Conservation (phyloP, 1,284 basidiomycete species). For the Sporisorium scitamineum region DNA sequence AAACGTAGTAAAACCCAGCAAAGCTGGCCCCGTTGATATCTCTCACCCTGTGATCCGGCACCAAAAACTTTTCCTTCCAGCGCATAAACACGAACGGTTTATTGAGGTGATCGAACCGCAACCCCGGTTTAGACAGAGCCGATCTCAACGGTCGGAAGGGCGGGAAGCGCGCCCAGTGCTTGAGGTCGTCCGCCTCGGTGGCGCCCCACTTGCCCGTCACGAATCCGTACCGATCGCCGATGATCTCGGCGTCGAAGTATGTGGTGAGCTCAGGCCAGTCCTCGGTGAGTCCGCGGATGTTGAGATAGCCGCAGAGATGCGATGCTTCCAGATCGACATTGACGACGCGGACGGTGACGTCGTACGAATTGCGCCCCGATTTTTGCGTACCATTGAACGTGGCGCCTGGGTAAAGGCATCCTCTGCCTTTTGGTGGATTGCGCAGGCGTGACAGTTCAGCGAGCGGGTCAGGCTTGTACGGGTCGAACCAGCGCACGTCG, state of each 20-base stretch:
- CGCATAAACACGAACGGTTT: slow-evolving; percentile 80
- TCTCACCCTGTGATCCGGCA: slow-evolving; percentile 90
- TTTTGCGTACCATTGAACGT: slow-evolving; percentile 64
- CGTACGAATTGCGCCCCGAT: slow-evolving; percentile 62
- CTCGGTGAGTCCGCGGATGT: slow-evolving; percentile 66
- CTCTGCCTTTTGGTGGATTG: slow-evolving; percentile 36
- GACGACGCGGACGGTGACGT: slow-evolving; percentile 64
- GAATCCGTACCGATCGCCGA: slow-evolving; percentile 60
- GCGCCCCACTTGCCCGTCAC: slow-evolving; percentile 66
- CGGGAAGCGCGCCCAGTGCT: slow-evolving; percentile 65
- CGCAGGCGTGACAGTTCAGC: slow-evolving; percentile 47
- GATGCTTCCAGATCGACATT: slow-evolving; percentile 64
- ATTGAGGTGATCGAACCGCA: slow-evolving; percentile 57
- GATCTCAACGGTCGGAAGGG: slow-evolving; percentile 54
- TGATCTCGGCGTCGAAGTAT: slow-evolving; percentile 68
- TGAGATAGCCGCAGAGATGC: slow-evolving; percentile 65
- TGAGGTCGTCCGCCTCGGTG: slow-evolving; percentile 61
- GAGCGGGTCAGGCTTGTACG: slow-evolving; percentile 53
- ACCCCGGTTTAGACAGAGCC: slow-evolving; percentile 41
- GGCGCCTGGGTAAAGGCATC: slow-evolving; percentile 64
- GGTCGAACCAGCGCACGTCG: slow-evolving; percentile 51
- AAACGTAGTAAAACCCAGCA: slow-evolving; percentile 83
- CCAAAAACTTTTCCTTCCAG: slow-evolving; percentile 95
- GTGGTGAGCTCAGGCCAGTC: slow-evolving; percentile 69
- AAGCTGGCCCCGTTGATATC: slow-evolving; percentile 96